Evolutionary conservation across 306 rosid species (phyloP), one percentile per base, ranked within the genome.

Genomic region (Glycine tomentella): DNA sequence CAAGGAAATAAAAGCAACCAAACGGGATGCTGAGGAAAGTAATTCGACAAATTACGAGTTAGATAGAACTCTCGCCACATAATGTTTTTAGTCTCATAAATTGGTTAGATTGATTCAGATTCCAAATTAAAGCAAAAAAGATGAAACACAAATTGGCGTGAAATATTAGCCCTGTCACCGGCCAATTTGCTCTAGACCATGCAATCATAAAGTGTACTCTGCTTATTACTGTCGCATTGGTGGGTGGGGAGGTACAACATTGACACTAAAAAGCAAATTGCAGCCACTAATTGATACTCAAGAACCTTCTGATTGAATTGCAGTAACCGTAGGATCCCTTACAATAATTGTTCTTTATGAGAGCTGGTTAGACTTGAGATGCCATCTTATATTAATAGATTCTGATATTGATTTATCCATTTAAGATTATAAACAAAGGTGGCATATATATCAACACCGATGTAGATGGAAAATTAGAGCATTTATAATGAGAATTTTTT

Each of bases 181-280:
- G 38, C 59, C 70, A 61, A 44, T 52, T 72, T 68, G 84, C 78
- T 67, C 49, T 45, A 58, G 80, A 86, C 77, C 57, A 17, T 38
- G 80, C 83, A 71, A 53, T 76, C 50, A 79, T 11, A 75, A 84
- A 84, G 84, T 74, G 48, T 20, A 80, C 78, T 74, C 74, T 69
- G 61, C 20, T 49, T 9, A 25, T 12, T 13, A 13, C 63, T 44
- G 65, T 72, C 78, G 55, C 79, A 52, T 86, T 64, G 65, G 57
- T 75, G 56, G 55, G 51, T 57, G 63, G 85, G 80, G 76, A 46
- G 70, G 49, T 68, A 68, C 72, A 25, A 25, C 31, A 25, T 25
- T 25, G 31, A 25, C 31, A 10, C 45, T 20, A 56, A 40, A 63
- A 57, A 77, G 48, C 33, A 49, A 55, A 78, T 33, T 36, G 46